These are phyloP conservation scores for Terana coerulea DNA, from an alignment of 768 basidiomycete species.

Conservation along the genomic window DNA sequence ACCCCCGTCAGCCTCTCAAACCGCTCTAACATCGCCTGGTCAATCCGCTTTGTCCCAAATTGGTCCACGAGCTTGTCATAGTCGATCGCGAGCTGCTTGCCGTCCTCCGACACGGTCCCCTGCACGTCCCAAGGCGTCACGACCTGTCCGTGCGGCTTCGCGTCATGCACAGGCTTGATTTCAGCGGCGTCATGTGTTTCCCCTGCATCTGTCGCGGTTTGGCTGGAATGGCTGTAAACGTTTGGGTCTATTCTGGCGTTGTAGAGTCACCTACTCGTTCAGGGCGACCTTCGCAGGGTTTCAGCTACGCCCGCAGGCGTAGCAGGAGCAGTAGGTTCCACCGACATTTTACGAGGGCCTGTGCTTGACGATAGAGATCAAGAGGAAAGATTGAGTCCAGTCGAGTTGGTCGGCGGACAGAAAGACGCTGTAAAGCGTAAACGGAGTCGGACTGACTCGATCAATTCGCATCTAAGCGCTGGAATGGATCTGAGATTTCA, in stretches of 20 bases:
- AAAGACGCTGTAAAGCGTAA: no score
- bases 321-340: slow-evolving; percentile 23
- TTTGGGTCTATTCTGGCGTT: neutral
- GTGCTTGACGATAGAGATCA: neutral
- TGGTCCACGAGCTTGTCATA: slow-evolving; percentile 94
- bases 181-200: slow-evolving; percentile 16
- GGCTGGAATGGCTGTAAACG: slow-evolving; percentile 4
- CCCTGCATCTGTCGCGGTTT: slow-evolving; percentile 12
- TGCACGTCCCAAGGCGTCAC: slow-evolving; percentile 99
- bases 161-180: slow-evolving; percentile 30
- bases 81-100: slow-evolving; percentile 90
- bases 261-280: slow-evolving; percentile 22
- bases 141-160: slow-evolving; percentile 55
- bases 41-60: slow-evolving; percentile 87
- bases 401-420: neutral
- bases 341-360: slow-evolving; percentile 25
- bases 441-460: no score
- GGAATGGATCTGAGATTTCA: neutral
- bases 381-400: neutral
- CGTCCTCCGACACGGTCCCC: slow-evolving; percentile 82
- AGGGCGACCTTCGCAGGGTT: slow-evolving; percentile 25
- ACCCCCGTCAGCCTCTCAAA: slow-evolving; percentile 91
- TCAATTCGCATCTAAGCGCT: neutral
- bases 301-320: slow-evolving; percentile 26
- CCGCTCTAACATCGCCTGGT: slow-evolving; percentile 71